phyloP scores from a whole-genome alignment of 2,329 filamentous ascomycete genomes.

The Uncinocarpus reesii region DNA sequence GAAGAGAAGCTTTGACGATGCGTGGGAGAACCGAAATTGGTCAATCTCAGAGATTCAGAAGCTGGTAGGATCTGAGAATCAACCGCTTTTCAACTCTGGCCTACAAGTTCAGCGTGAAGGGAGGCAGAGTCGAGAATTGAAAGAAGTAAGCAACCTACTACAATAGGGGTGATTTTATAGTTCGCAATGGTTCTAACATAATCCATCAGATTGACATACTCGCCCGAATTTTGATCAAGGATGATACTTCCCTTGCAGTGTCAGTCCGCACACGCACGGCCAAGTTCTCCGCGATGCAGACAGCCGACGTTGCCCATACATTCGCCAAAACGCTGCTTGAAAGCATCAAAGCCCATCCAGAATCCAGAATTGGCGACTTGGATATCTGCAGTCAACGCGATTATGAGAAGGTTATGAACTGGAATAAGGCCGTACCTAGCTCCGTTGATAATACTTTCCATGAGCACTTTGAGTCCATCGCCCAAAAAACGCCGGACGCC shows the following conservation, averaged over 20 bases:
- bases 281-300: neutral
- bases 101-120: neutral
- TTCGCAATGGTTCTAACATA: too few species aligned
- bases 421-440: neutral
- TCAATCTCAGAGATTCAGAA: neutral
- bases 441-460: neutral
- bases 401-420: neutral
- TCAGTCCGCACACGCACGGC: neutral
- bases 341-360: neutral
- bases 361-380: neutral
- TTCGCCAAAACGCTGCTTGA: neutral
- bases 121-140: too few species aligned
- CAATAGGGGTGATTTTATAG: too few species aligned
- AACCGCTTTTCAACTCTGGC: neutral
- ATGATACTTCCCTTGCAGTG: neutral
- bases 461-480: neutral
- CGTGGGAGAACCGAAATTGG: neutral
- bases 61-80: neutral
- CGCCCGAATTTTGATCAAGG: neutral
- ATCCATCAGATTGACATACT: neutral
- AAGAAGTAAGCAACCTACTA: too few species aligned
- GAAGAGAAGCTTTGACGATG: neutral
- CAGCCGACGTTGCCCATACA: neutral
- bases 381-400: neutral
- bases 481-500: conserved; percentile 11